These are phyloP conservation scores for Neurospora discreta DNA, from an alignment of 495 filamentous ascomycete species.

Conservation along the genomic window DNA sequence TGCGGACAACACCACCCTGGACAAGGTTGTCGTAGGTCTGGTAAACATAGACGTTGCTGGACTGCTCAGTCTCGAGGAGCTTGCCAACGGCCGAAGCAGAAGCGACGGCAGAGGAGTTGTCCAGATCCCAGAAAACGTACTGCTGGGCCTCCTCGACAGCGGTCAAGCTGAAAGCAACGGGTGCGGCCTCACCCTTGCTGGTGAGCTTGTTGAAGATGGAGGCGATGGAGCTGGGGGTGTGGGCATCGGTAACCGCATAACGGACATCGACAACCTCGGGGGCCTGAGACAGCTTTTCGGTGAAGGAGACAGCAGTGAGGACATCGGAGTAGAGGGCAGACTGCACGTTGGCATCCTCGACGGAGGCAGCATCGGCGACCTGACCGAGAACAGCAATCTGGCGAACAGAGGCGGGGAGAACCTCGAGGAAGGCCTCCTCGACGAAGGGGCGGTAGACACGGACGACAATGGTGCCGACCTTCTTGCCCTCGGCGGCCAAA, in stretches of 20 bases:
- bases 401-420: constrained; percentile 62
- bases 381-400: constrained; percentile 60
- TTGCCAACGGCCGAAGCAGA: constrained; percentile 58
- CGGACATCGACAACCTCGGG: constrained; percentile 71
- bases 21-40: constrained; percentile 74
- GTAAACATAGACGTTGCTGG: constrained; percentile 65
- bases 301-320: constrained; percentile 70
- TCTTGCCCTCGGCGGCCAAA: constrained; percentile 56
- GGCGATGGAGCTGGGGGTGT: constrained; percentile 62
- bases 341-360: constrained; percentile 57
- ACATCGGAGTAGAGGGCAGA: constrained; percentile 86
- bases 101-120: constrained; percentile 53
- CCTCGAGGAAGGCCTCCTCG: constrained; percentile 80
- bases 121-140: constrained; percentile 90
- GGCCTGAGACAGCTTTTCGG: constrained; percentile 46
- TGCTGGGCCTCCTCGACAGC: constrained; percentile 49
- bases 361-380: constrained; percentile 38
- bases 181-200: constrained; percentile 42
- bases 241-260: constrained; percentile 68
- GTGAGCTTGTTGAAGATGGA: constrained; percentile 51
- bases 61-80: constrained; percentile 61
- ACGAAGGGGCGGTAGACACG: constrained; percentile 90
- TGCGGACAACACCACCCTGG: constrained; percentile 73
- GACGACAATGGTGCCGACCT: constrained; percentile 80
- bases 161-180: constrained; percentile 33